A percentile compares a stretch with the other conserved stretches of the same genome.
Evolutionary conservation across 2,329 filamentous ascomycete genomes (phyloP).

Genomic region (Beauveria asiatica): DNA sequence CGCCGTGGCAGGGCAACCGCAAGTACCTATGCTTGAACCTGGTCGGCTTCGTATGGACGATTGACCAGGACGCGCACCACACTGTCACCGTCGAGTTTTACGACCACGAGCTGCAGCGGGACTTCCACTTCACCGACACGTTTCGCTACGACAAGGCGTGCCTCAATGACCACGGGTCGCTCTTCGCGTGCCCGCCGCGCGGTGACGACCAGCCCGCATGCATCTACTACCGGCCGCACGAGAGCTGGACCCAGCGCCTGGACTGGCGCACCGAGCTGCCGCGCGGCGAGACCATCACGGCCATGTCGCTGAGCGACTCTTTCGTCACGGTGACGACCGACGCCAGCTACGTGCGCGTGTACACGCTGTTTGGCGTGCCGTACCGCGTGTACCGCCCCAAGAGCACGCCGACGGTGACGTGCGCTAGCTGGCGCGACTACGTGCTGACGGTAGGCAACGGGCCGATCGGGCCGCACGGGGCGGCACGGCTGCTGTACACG

Average conservation of each 20-base stretch:
- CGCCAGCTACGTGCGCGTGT: constrained; percentile 82
- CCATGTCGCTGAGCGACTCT: constrained; percentile 84
- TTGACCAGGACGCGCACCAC: constrained; percentile 87
- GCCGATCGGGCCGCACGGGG: constrained; percentile 68
- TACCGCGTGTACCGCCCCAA: constrained; percentile 87
- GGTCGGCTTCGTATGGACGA: constrained; percentile 92
- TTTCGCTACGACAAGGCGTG: constrained; percentile 96
- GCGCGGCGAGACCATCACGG: constrained; percentile 72
- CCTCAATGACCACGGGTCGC: constrained; percentile 71
- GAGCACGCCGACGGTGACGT: constrained; percentile 81
- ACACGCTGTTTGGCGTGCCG: constrained; percentile 85
- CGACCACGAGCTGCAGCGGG: constrained; percentile 81
- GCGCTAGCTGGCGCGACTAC: constrained; percentile 90
- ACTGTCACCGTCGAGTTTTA: constrained; percentile 98
- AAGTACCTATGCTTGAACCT: constrained; percentile 91
- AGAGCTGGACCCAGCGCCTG: constrained; percentile 84
- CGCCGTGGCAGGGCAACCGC: constrained; percentile 89
- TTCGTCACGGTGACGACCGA: constrained; percentile 86
- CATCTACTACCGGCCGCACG: constrained; percentile 94
- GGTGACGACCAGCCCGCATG: constrained; percentile 60
- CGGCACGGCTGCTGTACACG: constrained; percentile 72
- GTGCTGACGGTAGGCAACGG: constrained; percentile 95
- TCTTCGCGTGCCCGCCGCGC: constrained; percentile 73
- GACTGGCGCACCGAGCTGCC: constrained; percentile 92
- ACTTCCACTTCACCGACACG: constrained; percentile 96